Base-by-base conservation (phyloP, 208 protist genomes). In the Crithidia brevicula region DNA sequence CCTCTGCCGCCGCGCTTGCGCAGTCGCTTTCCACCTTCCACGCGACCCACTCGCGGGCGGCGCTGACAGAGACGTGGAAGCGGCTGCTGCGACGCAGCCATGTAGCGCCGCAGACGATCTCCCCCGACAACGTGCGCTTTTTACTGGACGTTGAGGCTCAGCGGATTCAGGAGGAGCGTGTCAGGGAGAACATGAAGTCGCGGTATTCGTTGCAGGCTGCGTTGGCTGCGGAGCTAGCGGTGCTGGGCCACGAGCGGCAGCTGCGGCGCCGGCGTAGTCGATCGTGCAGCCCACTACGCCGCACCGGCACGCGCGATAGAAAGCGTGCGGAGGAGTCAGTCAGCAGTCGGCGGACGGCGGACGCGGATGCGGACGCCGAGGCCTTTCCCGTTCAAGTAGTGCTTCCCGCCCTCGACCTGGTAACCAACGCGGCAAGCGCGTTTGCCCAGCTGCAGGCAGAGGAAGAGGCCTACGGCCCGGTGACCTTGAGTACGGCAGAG, bases 201-300 rank as follows among this genome's bases (percentile, higher is more conserved):
- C 85, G 83, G 33, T 94, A 94, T 71, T 88, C 88, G 1, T 62
- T 94, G 13, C 74, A 89, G 34, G 80, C 83, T 11, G 83, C 88
- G 3, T 57, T 94, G 13, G 75, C 81, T 4, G 80, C 88, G 13
- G 88, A 94, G 74, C 45, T 91, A 25, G 69, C 69, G 11, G 65
- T 78, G 27, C 67, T 87, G 54, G 72, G 82, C 47, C 28, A 66
- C 34, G 36, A 73, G 36, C n/a, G 30, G 22, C 42, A 74, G 23
- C 58, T 72, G 46, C 40, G 51, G 30, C 49, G 28, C 6, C 53
- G 40, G 2, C 45, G 45, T 11, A 30, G 53, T 20, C 45, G n/a
- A 7, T 69, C 56, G 7, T 43, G 8, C 47, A 61, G 38, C 15
- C 38, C 62, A 4, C 42, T 28, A 7, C 50, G 52, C 27, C 34